Conservation (phyloP, 371 early-diverging fungal species). For the Mycotypha africana region DNA sequence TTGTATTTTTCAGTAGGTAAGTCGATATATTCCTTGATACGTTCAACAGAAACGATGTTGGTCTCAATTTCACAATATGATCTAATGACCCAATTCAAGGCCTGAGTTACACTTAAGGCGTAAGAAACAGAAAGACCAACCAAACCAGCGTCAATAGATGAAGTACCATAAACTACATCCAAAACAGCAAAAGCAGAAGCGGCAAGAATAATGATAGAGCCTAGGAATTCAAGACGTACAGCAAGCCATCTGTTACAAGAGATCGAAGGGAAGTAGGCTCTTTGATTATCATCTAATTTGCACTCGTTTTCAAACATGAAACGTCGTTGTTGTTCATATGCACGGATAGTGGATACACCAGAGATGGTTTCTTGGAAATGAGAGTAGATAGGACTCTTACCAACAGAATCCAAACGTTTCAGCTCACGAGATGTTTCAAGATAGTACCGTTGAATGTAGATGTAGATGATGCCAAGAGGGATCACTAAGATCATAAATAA, state of each 20-base stretch:
- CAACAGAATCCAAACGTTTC: constrained; percentile 76
- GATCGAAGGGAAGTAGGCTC: constrained; percentile 76
- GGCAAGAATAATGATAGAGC: constrained; percentile 59
- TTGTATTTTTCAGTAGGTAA: constrained; percentile 76
- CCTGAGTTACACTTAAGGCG: constrained; percentile 77
- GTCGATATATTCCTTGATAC: constrained; percentile 84
- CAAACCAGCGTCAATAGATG: constrained; percentile 61
- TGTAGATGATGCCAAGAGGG: constrained; percentile 54
- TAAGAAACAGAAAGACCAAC: constrained; percentile 88
- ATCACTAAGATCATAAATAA: constrained; percentile 49
- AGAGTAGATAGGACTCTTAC: constrained; percentile 79
- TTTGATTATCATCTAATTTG: constrained; percentile 75
- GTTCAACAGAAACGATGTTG: constrained; percentile 81
- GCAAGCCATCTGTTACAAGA: constrained; percentile 89
- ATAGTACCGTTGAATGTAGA: constrained; percentile 67
- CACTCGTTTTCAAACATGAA: constrained; percentile 72
- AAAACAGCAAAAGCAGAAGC: constrained; percentile 64
- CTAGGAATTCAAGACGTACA: constrained; percentile 78
- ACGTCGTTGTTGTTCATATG: constrained; percentile 65
- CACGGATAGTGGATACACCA: constrained; percentile 81
- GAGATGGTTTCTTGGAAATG: constrained; percentile 75
- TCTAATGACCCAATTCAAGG: constrained; percentile 84
- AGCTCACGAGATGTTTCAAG: constrained; percentile 70
- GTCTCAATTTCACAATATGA: constrained; percentile 50
- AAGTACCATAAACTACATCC: constrained; percentile 34